Conservation (phyloP, 148 eudicot genomes). For the Chenopodium quinoa region DNA sequence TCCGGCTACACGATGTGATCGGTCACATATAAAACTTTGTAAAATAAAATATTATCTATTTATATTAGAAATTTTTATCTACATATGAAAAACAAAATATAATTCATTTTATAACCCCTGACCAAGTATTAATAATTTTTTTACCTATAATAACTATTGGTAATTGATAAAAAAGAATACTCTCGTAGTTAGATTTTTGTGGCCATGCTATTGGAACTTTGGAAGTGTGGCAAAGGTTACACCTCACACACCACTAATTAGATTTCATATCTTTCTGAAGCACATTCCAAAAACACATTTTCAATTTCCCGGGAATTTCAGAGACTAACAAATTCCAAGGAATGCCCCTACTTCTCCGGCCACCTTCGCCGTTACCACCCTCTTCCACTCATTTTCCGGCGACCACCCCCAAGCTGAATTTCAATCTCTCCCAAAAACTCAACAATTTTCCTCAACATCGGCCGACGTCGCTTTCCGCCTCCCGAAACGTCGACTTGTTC, state of each 20-base stretch:
- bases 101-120: too few species aligned
- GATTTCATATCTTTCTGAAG: not conserved
- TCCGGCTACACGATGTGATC: too few species aligned
- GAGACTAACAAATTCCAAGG: not conserved
- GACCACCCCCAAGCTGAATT: not conserved
- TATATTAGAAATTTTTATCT: too few species aligned
- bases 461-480: slow-evolving; percentile 17
- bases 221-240: not conserved
- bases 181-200: not conserved
- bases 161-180: too few species aligned
- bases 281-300: too few species aligned
- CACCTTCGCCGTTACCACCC: slow-evolving; percentile 5
- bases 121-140: too few species aligned
- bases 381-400: slow-evolving; percentile 8
- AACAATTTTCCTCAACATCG: slow-evolving; percentile 2
- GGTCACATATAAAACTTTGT: too few species aligned
- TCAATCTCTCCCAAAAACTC: not conserved
- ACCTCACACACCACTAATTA: not conserved
- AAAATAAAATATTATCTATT: too few species aligned
- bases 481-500: slow-evolving; percentile 57
- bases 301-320: not conserved
- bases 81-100: too few species aligned
- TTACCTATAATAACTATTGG: too few species aligned
- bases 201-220: not conserved
- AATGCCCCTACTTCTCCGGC: slow-evolving; percentile 29